phyloP scores from a whole-genome alignment of 306 rosid species.

The Quercus mongolica region DNA sequence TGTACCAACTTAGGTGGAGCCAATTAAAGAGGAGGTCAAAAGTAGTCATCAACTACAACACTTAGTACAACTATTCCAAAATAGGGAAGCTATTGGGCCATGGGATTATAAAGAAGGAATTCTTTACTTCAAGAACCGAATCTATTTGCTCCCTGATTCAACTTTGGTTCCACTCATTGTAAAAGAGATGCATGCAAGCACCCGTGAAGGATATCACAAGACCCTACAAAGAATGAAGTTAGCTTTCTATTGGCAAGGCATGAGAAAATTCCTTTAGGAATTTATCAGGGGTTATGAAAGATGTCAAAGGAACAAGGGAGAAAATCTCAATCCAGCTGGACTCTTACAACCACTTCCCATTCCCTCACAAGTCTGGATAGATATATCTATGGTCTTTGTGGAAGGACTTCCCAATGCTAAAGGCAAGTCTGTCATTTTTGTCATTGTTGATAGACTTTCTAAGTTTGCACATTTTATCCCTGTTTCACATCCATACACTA shows the following conservation, averaged over 20 bases:
- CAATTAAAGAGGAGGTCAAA: not conserved
- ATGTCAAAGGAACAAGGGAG: not conserved
- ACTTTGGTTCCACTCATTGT: too few relatives aligned
- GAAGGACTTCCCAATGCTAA: not conserved
- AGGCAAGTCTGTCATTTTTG: not conserved
- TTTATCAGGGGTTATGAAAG: not conserved
- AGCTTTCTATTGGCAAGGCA: not conserved
- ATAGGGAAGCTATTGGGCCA: not conserved
- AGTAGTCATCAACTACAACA: not conserved
- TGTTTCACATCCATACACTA: not conserved
- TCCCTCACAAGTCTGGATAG: not conserved
- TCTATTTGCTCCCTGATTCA: not conserved
- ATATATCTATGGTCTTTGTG: not conserved
- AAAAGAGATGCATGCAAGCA: too few relatives aligned
- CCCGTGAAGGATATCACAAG: not conserved
- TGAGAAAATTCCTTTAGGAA: not conserved
- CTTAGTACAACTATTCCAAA: not conserved
- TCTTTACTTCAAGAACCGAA: not conserved
- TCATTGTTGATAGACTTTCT: not conserved
- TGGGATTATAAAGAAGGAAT: not conserved
- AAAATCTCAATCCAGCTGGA: not conserved
- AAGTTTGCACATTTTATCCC: not conserved
- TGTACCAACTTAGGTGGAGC: too few relatives aligned
- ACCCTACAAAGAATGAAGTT: not conserved
- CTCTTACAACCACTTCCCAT: not conserved